Evolutionary conservation across 495 filamentous ascomycete genomes (phyloP), one percentile per base, ranked within the genome.

Genomic region (Astrothelium macrocarpum): DNA sequence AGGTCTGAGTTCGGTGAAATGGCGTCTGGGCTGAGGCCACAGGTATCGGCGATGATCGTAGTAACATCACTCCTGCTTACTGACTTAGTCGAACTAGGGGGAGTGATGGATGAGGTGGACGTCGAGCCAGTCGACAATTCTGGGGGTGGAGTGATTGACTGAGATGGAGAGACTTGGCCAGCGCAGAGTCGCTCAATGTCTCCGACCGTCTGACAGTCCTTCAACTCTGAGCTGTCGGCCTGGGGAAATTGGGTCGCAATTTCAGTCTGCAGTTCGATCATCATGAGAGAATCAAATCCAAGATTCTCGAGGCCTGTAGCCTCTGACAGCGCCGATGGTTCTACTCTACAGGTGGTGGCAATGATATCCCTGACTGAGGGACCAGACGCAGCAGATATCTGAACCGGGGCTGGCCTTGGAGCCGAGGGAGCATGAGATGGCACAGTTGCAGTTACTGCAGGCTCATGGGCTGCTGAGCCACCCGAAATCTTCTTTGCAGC

Each of bases 201-300:
- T 56, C 49, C 49, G 16, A 56, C 49, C 25, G 49, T 28, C 25
- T 56, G 49, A 25, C 49, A 56, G 49, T 56, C 49, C 49, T 26
- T 56, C 49, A 56, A 29, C 20, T 56, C 49, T 26, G 49, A 56
- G 2, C 26, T 56, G 49, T 25, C 29, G 49, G 49, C 49, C 25
- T 56, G 49, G 25, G 49, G 25, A 56, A 56, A 56, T 7, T 56
- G 26, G 23, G 49, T 56, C 25, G 20, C 49, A 56, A 56, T 29
- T 25, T 56, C 49, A 56, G 49, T 10, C 49, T 56, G 49, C 49
- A 56, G 49, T 56, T 56, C 49, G 49, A 56, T 56, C 49, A 56
- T 56, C 49, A 56, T 56, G 25, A 56, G 49, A 56, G 49, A 56
- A 56, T 56, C 49, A 56, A 56, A 26, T 56, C 49, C 49, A 56